Percentiles rank a stretch among this genome's conserved stretches.
These are phyloP conservation scores for Sorghum bicolor DNA, from an alignment of 176 grass and related monocot species.

Conservation along the genomic window Sorghum_bicolor_NCBIv3 NC_012873.2:55096001-55096500, in stretches of 20 bases:
- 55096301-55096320: conserved; percentile 16
- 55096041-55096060: not conserved
- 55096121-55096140: conserved; percentile 34
- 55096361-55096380: conserved; percentile 98
- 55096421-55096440: conserved; percentile 98
- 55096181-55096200: conserved; percentile 98
- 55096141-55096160: conserved; percentile 79
- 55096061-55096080: not conserved
- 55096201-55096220: conserved; percentile 97
- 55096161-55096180: conserved; percentile 96
- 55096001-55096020: not conserved
- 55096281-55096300: conserved; percentile 7
- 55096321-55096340: conserved; percentile 19
- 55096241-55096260: conserved; percentile 99
- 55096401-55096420: conserved; percentile 97
- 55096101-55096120: conserved; percentile 28
- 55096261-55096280: conserved; percentile 57
- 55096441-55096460: conserved; percentile 86
- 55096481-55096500: conserved; percentile 96
- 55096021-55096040: too few species aligned
- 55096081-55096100: conserved; percentile 12
- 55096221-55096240: conserved; percentile 99
- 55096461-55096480: conserved; percentile 99
- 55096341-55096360: conserved; percentile 93
- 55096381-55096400: conserved; percentile 99